A percentile compares a stretch with the other conserved stretches of the same genome.
Evolutionary conservation across 1,284 basidiomycete genomes (phyloP).

Genomic region (Irpex sp.): DNA sequence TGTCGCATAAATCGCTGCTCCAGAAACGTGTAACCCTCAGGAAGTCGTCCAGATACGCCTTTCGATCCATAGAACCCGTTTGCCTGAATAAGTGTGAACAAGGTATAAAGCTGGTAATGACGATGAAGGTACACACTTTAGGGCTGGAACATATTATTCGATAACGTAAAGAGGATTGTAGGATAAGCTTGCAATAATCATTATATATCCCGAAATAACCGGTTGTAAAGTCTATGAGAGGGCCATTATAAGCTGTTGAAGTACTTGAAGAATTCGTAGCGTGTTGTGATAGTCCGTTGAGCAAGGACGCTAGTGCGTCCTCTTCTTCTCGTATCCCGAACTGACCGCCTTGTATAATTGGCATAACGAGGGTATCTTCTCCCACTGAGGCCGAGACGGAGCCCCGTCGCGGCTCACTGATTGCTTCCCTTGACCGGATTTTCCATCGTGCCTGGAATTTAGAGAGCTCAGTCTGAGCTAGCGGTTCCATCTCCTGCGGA

Average conservation of each 20-base stretch:
- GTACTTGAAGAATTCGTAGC: background rate
- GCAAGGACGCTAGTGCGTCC: conserved; percentile 53
- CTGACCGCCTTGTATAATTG: conserved; percentile 83
- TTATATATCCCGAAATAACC: conserved; percentile 92
- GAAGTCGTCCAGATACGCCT: conserved; percentile 89
- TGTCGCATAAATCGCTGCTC: conserved; percentile 83
- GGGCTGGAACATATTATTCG: conserved; percentile 86
- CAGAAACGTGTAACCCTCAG: conserved; percentile 90
- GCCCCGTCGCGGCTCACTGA: background rate
- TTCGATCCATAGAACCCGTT: conserved; percentile 94
- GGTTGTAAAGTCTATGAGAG: conserved; percentile 77
- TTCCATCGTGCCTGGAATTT: conserved; percentile 46
- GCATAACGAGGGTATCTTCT: conserved; percentile 62
- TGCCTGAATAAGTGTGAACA: conserved; percentile 46
- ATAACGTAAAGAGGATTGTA: conserved; percentile 61
- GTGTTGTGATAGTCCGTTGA: conserved; percentile 36
- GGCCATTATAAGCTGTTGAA: conserved; percentile 24
- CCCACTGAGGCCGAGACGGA: background rate
- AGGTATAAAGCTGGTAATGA: background rate
- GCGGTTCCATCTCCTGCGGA: conserved; percentile 58
- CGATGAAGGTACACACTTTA: conserved; percentile 46
- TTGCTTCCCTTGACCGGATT: conserved; percentile 18
- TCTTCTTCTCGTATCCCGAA: conserved; percentile 85
- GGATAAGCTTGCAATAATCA: conserved; percentile 76
- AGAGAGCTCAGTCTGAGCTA: conserved; percentile 43